phyloP scores from a whole-genome alignment of 352 stramenopile species.

The Globisporangium takayamanum region DNA sequence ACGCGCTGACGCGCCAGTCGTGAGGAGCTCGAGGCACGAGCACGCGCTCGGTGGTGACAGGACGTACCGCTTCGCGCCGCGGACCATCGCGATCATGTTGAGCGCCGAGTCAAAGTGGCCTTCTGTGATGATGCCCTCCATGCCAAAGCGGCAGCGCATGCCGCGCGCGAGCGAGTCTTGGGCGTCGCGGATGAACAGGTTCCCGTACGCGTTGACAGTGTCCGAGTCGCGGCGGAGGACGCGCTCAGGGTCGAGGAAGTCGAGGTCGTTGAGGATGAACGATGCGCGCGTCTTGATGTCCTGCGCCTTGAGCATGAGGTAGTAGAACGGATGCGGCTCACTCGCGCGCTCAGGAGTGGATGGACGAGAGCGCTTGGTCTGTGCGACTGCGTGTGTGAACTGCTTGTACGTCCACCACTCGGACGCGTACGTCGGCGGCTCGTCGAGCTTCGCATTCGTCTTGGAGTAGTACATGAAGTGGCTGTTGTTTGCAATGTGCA shows the following conservation, averaged over 20 bases:
- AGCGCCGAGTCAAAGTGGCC: constrained; percentile 91
- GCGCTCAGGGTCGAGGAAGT: constrained; percentile 89
- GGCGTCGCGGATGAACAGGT: constrained; percentile 48
- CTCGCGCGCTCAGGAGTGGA: not conserved
- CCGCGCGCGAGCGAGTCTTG: constrained; percentile 22
- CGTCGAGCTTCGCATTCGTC: constrained; percentile 20
- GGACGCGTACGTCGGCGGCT: constrained; percentile 39
- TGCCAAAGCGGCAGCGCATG: constrained; percentile 87
- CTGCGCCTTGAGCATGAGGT: constrained; percentile 49
- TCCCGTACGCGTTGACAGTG: constrained; percentile 26
- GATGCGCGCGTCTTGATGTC: constrained; percentile 31
- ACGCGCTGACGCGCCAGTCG: constrained; percentile 67
- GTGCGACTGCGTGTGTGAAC: constrained; percentile 33
- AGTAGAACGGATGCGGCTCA: constrained; percentile 34
- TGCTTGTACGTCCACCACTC: constrained; percentile 54
- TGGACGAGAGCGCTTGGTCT: constrained; percentile 8
- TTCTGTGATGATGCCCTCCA: constrained; percentile 90
- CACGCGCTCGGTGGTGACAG: constrained; percentile 88
- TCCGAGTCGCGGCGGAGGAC: constrained; percentile 24
- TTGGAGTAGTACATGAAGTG: constrained; percentile 95
- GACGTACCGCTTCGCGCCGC: constrained; percentile 90
- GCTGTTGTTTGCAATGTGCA: constrained; percentile 78
- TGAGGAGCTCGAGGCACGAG: constrained; percentile 68
- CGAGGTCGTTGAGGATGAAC: constrained; percentile 85
- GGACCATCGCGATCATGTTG: constrained; percentile 92